Conservation (phyloP, 768 basidiomycete species). For the Pleurotus platypus region DNA sequence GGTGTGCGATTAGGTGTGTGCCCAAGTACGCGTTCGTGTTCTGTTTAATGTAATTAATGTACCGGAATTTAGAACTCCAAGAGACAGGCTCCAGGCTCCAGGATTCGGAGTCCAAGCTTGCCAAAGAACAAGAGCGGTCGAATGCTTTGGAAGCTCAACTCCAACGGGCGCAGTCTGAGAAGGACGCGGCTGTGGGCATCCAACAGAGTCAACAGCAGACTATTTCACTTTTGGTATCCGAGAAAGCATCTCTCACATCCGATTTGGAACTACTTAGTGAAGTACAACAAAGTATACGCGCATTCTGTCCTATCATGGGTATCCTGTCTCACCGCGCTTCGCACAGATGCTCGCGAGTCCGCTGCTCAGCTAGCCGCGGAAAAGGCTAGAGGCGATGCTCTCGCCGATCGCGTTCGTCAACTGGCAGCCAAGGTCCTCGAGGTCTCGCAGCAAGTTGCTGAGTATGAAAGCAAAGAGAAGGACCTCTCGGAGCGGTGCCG, state of each 20-base stretch:
- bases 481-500: conserved; percentile 48
- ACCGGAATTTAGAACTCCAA: background rate
- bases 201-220: conserved; percentile 63
- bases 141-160: conserved; percentile 27
- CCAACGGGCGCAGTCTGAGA: conserved; percentile 26
- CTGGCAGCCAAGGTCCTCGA: conserved; percentile 38
- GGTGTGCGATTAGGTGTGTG: conserved; percentile 26
- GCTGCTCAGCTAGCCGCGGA: conserved; percentile 41
- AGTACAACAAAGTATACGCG: conserved; percentile 51
- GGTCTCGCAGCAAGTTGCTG: conserved; percentile 32
- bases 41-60: no score
- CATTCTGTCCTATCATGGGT: conserved; percentile 13
- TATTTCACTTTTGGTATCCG: conserved; percentile 72
- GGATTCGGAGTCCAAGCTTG: conserved; percentile 28
- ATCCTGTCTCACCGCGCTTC: background rate
- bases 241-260: conserved; percentile 59
- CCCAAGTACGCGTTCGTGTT: background rate
- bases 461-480: conserved; percentile 48
- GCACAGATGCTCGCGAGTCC: conserved; percentile 40
- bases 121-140: conserved; percentile 27
- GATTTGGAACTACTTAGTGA: conserved; percentile 57
- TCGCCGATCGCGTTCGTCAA: conserved; percentile 38
- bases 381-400: conserved; percentile 30
- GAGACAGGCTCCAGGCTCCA: conserved; percentile 11
- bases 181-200: conserved; percentile 23